Base-by-base conservation (phyloP, 192 early-diverging fungal species). In the Umbelopsis vinacea region DNA sequence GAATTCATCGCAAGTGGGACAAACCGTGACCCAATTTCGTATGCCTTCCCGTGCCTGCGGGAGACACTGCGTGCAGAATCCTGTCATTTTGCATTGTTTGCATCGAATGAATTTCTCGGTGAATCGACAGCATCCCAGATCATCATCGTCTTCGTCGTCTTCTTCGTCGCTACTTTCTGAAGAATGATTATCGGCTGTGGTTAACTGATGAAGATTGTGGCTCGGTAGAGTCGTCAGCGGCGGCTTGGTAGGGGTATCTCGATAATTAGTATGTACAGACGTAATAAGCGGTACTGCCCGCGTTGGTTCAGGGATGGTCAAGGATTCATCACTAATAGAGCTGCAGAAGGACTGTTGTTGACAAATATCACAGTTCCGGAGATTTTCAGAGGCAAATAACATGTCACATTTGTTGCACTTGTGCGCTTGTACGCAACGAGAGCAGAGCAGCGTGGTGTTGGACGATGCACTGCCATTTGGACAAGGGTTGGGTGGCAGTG, bases 1-100 rank as follows among this genome's bases (percentile, higher is more conserved):
- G 6, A 63, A 63, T 63, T 63, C 57, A 14, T 63, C 29, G 57
- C 57, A 63, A 8, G 57, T 63, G 33, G 57, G 57, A 38, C 57
- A 63, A 38, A 63, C 57, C 12, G 57, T 63, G 33, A 63, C 26
- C 57, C 57, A 63, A 37, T 63, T 63, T 19, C 57, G 57, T 37
- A 35, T 37, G 26, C 57, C 57, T 37, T 22, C 57, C 57, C 57
- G 57, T 63, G 33, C 57, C 57, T 63, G 57, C 57, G 57, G 57
- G 57, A 63, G 57, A 63, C 57, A 63, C 5, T 26, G 23, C 7
- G 33, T 63, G 26, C 57, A 63, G 26, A 63, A 63, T 19, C 57
- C 57, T 37, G 29, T 37, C 57, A 63, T 63, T 63, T 63, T 63
- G 35, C 57, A 63, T 37, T 63, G 57, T 63, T 63, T 63, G 57